Base-by-base conservation (phyloP, 257 asterid genomes). In the Catharanthus roseus region DNA sequence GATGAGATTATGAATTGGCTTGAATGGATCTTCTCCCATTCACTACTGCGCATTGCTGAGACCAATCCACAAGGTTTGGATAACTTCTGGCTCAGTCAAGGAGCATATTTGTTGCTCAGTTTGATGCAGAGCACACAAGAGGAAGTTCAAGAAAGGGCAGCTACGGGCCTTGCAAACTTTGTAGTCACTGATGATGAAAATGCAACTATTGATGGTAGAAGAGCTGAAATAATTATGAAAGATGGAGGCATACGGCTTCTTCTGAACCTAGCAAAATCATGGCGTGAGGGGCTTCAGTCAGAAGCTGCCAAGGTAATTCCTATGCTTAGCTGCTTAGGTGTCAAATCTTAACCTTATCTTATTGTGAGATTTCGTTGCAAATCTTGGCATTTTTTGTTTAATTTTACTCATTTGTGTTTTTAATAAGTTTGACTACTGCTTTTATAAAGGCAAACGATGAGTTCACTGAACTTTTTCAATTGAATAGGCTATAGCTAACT, bases 121-220 rank as follows among this genome's bases (percentile, higher is more conserved):
- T 82, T 86, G 84, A 79, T 85, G 92, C 96, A 78, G 77, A 91
- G 96, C 70, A 61, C 83, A 21, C 88, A 83, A 68, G 96, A 86
- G 83, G 97, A 91, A 80, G 91, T 91, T 77, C 95, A 89, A 80
- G 97, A 91, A 80, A 87, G 96, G 82, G 92, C 97, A 65, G 96
- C 92, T 44, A 86, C 90, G 2, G 97, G 90, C 68, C 85, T 91
- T 72, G 95, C 96, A 50, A 85, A 85, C 66, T 89, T 89, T 79
- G 96, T 86, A 6, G 92, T 89, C 78, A 86, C 82, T 36, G 96
- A 89, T 58, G 97, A 91, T 72, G 97, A 86, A 85, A 91, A 84
- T 85, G 88, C 90, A 65, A 82, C 80, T 79, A 86, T 91, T 44
- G 91, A 91, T 67, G 82, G 87, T 74, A 82, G 83, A 81, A 86